These are phyloP conservation scores for Adansonia gregorii DNA, from an alignment of 441 rosid species.

Conservation along the genomic window DNA sequence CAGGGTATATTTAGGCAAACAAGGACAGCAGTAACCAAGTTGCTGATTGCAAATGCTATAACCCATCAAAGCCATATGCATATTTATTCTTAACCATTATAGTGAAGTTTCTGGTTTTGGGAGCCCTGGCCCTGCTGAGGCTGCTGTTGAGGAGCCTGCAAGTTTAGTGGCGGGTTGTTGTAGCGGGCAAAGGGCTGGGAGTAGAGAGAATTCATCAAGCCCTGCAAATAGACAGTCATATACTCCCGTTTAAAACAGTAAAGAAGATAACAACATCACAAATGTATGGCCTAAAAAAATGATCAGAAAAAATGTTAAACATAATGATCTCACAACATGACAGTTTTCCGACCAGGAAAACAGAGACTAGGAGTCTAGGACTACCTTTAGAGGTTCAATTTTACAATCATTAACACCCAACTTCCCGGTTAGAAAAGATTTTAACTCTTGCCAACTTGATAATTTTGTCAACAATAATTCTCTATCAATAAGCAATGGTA, in stretches of 20 bases:
- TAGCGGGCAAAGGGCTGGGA: conserved; percentile 89
- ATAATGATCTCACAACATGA: neutral
- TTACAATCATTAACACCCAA: neutral
- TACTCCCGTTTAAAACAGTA: neutral
- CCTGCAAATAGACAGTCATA: conserved; percentile 49
- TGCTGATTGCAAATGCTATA: conserved; percentile 71
- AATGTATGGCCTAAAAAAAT: neutral
- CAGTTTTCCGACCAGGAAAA: neutral
- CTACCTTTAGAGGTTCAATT: neutral
- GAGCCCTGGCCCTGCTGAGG: conserved; percentile 80
- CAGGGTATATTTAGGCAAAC: conserved; percentile 51
- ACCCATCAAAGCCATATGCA: conserved; percentile 55
- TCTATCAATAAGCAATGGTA: conserved; percentile 24
- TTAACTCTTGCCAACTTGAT: neutral
- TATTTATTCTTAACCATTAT: conserved; percentile 63
- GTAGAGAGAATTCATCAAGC: conserved; percentile 87
- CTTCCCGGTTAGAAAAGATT: neutral
- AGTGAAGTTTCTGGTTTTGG: conserved; percentile 84
- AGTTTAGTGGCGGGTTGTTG: conserved; percentile 73
- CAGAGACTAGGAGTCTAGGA: neutral
- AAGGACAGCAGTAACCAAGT: conserved; percentile 78
- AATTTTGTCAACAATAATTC: conserved; percentile 1
- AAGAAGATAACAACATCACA: neutral
- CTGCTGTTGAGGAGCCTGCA: conserved; percentile 63
- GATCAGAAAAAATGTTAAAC: neutral